Conservation (phyloP, 2,329 filamentous ascomycete species). For the Orbilia blumenaviensis region DNA sequence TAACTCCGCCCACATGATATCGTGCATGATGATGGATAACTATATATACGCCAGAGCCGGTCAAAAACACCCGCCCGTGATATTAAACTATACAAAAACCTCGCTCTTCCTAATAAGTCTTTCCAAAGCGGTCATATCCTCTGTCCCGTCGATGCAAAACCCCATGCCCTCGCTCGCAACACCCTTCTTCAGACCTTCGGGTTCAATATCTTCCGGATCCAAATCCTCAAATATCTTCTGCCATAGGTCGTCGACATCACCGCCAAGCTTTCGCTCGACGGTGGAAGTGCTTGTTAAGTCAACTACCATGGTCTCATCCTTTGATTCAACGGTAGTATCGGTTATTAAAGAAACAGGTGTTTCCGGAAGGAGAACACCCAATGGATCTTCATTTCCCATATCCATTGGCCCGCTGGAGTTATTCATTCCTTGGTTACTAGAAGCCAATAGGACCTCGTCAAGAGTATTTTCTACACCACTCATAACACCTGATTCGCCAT, state of each 20-base stretch:
- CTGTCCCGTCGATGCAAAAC: constrained; percentile 8
- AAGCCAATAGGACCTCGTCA: constrained; percentile 6
- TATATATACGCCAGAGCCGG: neutral
- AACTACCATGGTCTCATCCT: constrained; percentile 8
- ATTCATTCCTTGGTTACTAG: neutral
- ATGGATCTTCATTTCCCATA: neutral
- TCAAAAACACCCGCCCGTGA: neutral
- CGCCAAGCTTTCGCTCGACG: constrained; percentile 5
- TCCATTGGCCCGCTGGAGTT: neutral
- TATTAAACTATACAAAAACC: constrained; percentile 18
- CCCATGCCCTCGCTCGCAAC: neutral
- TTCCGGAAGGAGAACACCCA: constrained; percentile 14
- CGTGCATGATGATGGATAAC: no score
- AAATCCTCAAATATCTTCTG: constrained; percentile 50
- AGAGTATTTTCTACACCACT: neutral
- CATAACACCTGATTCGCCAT: neutral
- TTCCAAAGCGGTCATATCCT: constrained; percentile 30
- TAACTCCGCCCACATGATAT: neutral
- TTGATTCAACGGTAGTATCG: neutral
- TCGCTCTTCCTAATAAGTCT: constrained; percentile 31
- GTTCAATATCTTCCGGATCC: constrained; percentile 40
- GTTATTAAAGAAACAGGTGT: constrained; percentile 9
- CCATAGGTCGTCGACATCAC: constrained; percentile 42
- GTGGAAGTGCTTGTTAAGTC: neutral
- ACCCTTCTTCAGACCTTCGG: constrained; percentile 11